A percentile compares a stretch with the other conserved stretches of the same genome.
Conservation (phyloP, 768 basidiomycete genomes). For the Termitomyces sp. region DNA sequence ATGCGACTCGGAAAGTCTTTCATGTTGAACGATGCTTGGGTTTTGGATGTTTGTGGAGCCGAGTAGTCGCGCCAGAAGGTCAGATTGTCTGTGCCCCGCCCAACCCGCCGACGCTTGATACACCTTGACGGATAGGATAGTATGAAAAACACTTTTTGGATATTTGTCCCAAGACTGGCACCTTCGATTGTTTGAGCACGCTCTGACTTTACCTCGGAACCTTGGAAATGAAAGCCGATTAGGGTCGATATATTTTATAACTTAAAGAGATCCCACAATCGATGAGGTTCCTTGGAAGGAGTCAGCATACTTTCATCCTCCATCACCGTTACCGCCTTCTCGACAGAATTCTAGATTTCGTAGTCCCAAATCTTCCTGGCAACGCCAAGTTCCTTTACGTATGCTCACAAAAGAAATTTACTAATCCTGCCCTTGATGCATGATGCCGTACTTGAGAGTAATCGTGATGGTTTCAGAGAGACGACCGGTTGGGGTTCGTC, state of each 20-base stretch:
- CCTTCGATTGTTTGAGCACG: neutral
- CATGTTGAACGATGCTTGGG: neutral
- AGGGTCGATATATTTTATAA: neutral
- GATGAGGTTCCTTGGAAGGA: neutral
- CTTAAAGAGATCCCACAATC: neutral
- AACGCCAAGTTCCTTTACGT: neutral
- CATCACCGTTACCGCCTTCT: neutral
- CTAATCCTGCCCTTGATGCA: neutral
- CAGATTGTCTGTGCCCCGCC: neutral
- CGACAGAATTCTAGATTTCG: neutral
- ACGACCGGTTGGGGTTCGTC: neutral
- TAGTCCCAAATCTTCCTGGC: neutral
- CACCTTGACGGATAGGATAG: neutral
- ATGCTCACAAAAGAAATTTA: neutral
- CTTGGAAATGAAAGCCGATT: neutral
- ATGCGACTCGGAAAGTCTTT: neutral
- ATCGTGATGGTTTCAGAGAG: neutral
- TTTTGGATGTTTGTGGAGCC: neutral
- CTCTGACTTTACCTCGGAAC: neutral
- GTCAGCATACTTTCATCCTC: neutral
- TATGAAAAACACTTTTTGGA: too few species aligned
- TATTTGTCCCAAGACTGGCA: neutral
- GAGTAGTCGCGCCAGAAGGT: neutral
- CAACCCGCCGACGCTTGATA: neutral
- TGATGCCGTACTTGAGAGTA: neutral